Conservation (phyloP, 352 stramenopile genomes). For the Thalassiosira exigua region DNA sequence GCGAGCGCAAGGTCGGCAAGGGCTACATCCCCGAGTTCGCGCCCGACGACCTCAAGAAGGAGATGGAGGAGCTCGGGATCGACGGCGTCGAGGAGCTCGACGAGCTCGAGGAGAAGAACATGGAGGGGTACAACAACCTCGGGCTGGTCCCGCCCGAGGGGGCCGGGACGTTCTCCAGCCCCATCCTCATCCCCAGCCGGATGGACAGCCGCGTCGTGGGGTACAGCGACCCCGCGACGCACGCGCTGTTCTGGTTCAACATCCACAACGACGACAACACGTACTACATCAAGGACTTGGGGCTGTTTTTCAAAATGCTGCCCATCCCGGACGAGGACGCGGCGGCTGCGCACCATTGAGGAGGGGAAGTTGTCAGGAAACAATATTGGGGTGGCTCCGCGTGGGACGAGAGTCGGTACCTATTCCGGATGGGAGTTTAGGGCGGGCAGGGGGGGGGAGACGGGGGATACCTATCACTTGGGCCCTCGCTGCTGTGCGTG, state of each 20-base stretch:
- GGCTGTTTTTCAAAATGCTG: constrained; percentile 86
- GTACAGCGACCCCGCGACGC: constrained; percentile 80
- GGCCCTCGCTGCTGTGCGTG: no score
- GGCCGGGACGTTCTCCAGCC: constrained; percentile 73
- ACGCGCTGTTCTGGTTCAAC: constrained; percentile 86
- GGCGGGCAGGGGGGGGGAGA: no score
- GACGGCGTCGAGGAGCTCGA: constrained; percentile 80
- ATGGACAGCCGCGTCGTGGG: constrained; percentile 75
- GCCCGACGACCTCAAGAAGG: constrained; percentile 78
- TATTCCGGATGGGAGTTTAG: no score
- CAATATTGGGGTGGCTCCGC: no score
- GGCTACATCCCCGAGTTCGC: constrained; percentile 77
- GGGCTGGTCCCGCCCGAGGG: constrained; percentile 80
- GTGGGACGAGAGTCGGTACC: no score
- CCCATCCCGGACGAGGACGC: constrained; percentile 77
- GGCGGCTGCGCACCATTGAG: constrained; percentile 59
- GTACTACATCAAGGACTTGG: constrained; percentile 85
- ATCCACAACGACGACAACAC: constrained; percentile 84
- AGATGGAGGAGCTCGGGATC: constrained; percentile 81
- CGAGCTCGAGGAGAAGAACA: constrained; percentile 81
- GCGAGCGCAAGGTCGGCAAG: constrained; percentile 62
- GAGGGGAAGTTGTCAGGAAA: not conserved
- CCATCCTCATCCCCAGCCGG: constrained; percentile 81
- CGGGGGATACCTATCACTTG: no score
- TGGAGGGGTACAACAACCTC: constrained; percentile 82